These are phyloP conservation scores for Cyberlindnera bimundalis DNA, from an alignment of 805 yeast species.

Conservation along the genomic window DNA sequence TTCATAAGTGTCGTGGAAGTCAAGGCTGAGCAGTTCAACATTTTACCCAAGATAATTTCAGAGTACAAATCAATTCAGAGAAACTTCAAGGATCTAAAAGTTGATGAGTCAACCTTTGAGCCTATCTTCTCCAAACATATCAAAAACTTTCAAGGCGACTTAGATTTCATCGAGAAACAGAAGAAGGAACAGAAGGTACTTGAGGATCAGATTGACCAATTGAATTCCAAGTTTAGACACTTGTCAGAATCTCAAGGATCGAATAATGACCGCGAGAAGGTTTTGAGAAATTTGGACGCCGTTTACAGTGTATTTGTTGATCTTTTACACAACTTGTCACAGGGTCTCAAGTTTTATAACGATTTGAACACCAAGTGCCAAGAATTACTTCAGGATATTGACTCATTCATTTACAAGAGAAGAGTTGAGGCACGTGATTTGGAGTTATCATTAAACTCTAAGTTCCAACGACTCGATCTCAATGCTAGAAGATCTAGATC, in stretches of 20 bases:
- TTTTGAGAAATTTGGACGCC: slow-evolving; percentile 45
- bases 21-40: slow-evolving; percentile 43
- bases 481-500: slow-evolving; percentile 5
- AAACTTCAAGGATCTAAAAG: slow-evolving; percentile 15
- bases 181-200: slow-evolving; percentile 36
- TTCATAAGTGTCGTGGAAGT: slow-evolving; percentile 41
- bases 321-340: slow-evolving; percentile 54
- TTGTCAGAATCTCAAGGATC: slow-evolving; percentile 17
- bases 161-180: slow-evolving; percentile 43
- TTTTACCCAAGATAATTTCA: slow-evolving; percentile 51
- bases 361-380: slow-evolving; percentile 50
- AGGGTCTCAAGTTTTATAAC: slow-evolving; percentile 69
- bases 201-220: slow-evolving; percentile 35
- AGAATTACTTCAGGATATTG: slow-evolving; percentile 45
- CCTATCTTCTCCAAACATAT: slow-evolving; percentile 41
- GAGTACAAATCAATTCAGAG: slow-evolving; percentile 37
- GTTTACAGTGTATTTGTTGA: slow-evolving; percentile 36
- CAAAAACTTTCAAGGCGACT: slow-evolving; percentile 46
- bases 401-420: slow-evolving; percentile 47
- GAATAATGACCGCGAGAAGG: slow-evolving; percentile 37
- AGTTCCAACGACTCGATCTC: slow-evolving; percentile 30
- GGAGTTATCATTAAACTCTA: slow-evolving; percentile 33
- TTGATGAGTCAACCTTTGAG: slow-evolving; percentile 36
- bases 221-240: slow-evolving; percentile 30
- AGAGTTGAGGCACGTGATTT: slow-evolving; percentile 51